Base-by-base conservation (phyloP, 805 yeast species). In the Candida yuanshanica region DNA sequence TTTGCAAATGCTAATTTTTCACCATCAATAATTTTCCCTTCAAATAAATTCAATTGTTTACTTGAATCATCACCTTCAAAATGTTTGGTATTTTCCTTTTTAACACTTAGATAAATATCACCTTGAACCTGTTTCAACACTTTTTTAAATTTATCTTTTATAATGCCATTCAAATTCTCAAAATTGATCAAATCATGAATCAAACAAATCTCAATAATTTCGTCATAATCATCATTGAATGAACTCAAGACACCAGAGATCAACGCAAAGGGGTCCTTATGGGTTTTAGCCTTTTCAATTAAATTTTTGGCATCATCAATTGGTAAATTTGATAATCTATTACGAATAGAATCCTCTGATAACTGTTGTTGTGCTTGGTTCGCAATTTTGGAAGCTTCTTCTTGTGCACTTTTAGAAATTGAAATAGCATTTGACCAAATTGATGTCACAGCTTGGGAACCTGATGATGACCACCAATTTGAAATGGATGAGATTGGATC, bases 1-100 rank as follows among this genome's bases (percentile, higher is more conserved):
- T 88, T 90, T 4, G 97, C 98, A 53, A 77, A 72, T 32, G 95
- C 83, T 44, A 93, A 73, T 60, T 93, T 91, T 54, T 85, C 95
- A 12, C 93, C 97, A 59, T 88, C 95, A 34, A 79, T 74, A 1
- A 79, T 54, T 48, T 83, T 83, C 8, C 97, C 97, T 17, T 72
- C 66, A 57, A 89, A 87, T 50, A 85, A 60, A 47, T 83, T 82
- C 52, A 91, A 72, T 37, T 76, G 75, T 23, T 56, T 59, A 33
- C 41, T 50, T 24, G 52, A 63, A 3, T 50, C 52, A 8, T 51
- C 47, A 11, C 32, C 31, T 26, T 48, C 31, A 4, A 40, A 34
- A 31, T 58, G 56, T 12, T 64, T 60, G n/a, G 65, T 66, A 11
- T 69, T 68, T 53, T 68, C 66, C 50, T 81, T 80, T 44, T 70